These are phyloP conservation scores for Xylariomycetidae sp. DNA, from an alignment of 2,329 filamentous ascomycete genomes.

Conservation along the genomic window DNA sequence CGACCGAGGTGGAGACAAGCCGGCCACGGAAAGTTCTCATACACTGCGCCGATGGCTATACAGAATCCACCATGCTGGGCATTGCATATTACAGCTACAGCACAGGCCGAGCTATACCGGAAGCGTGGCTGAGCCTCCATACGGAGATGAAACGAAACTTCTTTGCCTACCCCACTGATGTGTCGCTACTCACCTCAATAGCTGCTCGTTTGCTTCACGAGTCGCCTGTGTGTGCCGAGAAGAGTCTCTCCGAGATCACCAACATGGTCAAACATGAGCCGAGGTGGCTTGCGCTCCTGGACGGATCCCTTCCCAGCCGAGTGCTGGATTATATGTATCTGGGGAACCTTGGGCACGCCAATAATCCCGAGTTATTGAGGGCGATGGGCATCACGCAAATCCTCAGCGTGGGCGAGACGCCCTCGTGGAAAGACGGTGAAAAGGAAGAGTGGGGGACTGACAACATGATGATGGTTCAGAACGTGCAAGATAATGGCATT, in stretches of 20 bases:
- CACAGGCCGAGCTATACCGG: conserved; percentile 72
- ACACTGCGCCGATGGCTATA: conserved; percentile 94
- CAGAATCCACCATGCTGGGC: conserved; percentile 83
- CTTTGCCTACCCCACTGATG: conserved; percentile 91
- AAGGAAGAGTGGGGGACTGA: conserved; percentile 69
- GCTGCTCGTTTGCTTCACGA: conserved; percentile 69
- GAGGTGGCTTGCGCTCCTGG: conserved; percentile 75
- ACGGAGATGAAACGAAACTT: conserved; percentile 81
- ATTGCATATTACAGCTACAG: conserved; percentile 94
- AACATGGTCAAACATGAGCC: conserved; percentile 58
- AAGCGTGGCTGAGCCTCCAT: conserved; percentile 86
- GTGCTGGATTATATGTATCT: conserved; percentile 94
- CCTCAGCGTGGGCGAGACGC: conserved; percentile 84
- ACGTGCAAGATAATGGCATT: conserved; percentile 94
- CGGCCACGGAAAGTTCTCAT: conserved; percentile 70
- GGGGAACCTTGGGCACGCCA: conserved; percentile 88
- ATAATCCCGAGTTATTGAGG: conserved; percentile 79
- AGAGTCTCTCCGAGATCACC: conserved; percentile 49
- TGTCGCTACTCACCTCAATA: conserved; percentile 72
- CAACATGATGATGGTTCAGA: conserved; percentile 75
- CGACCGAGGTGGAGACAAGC: conserved; percentile 27
- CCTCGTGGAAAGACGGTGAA: conserved; percentile 72
- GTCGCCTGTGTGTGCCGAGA: conserved; percentile 53
- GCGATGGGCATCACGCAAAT: conserved; percentile 82
- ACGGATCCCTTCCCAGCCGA: conserved; percentile 86